Evolutionary conservation across 2,329 filamentous ascomycete genomes (phyloP).

Genomic region (Fusarium sp.): DNA sequence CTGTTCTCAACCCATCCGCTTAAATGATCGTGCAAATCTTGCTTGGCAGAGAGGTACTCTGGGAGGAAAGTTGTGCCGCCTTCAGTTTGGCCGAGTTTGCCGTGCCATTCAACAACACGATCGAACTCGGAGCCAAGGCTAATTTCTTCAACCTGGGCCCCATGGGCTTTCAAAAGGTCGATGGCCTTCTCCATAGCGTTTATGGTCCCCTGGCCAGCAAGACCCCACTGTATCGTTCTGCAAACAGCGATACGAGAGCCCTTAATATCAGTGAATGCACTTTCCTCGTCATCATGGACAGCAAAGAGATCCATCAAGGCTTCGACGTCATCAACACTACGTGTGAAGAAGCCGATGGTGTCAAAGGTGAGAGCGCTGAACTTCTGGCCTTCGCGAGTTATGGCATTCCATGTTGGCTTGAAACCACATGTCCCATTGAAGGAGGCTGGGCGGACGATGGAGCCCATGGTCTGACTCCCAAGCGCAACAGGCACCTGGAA

Average conservation of each 20-base stretch:
- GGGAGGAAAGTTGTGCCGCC: constrained; percentile 64
- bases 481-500: constrained; percentile 70
- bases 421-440: constrained; percentile 74
- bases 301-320: constrained; percentile 66
- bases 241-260: constrained; percentile 66
- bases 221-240: constrained; percentile 64
- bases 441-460: constrained; percentile 71
- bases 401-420: constrained; percentile 74
- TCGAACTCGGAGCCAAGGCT: constrained; percentile 62
- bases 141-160: constrained; percentile 68
- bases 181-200: constrained; percentile 56
- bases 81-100: constrained; percentile 62
- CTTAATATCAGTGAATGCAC: constrained; percentile 49
- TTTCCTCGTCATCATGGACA: constrained; percentile 61
- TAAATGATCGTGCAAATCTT: constrained; percentile 59
- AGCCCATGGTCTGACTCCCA: constrained; percentile 75
- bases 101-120: constrained; percentile 63
- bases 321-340: constrained; percentile 68
- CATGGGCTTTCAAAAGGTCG: constrained; percentile 57
- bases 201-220: constrained; percentile 58
- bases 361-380: constrained; percentile 70
- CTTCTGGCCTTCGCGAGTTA: constrained; percentile 71
- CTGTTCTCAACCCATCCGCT: constrained; percentile 64
- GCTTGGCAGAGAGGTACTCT: constrained; percentile 62
- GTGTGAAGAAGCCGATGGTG: constrained; percentile 71